These are phyloP conservation scores for Diaporthe vaccinii DNA, from an alignment of 2,329 filamentous ascomycete species.

Conservation along the genomic window DNA sequence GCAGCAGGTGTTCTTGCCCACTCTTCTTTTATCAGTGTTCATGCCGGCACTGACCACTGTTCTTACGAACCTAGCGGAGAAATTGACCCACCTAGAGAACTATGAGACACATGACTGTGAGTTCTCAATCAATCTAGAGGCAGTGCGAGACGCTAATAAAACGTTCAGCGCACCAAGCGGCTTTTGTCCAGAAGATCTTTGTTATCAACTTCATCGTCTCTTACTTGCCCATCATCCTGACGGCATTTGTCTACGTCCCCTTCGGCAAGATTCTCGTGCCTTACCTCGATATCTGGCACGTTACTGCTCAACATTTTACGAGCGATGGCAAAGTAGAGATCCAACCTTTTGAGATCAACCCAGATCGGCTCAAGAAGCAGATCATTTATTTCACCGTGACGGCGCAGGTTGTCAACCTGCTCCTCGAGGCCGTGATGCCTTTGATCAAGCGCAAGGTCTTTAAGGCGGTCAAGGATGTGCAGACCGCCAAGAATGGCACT, in stretches of 20 bases:
- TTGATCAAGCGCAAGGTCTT: conserved; percentile 84
- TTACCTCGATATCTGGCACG: conserved; percentile 84
- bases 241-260: conserved; percentile 93
- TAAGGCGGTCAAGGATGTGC: conserved; percentile 83
- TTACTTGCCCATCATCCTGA: conserved; percentile 91
- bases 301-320: conserved; percentile 80
- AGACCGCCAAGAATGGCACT: conserved; percentile 67
- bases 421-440: conserved; percentile 86
- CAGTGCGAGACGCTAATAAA: conserved; percentile 41
- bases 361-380: conserved; percentile 85
- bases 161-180: conserved; percentile 77
- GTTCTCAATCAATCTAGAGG: conserved; percentile 24
- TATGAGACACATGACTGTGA: conserved; percentile 85
- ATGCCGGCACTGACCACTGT: conserved; percentile 83
- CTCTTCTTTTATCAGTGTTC: conserved; percentile 84
- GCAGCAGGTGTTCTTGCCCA: conserved; percentile 84
- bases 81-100: conserved; percentile 87
- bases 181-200: conserved; percentile 93
- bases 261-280: conserved; percentile 89
- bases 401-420: conserved; percentile 89
- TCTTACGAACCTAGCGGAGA: conserved; percentile 82
- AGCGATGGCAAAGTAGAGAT: conserved; percentile 79
- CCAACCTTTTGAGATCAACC: conserved; percentile 83
- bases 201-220: conserved; percentile 97
- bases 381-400: conserved; percentile 98